phyloP scores from a whole-genome alignment of 345 rosid genomes.

The Hypericum perforatum region DNA sequence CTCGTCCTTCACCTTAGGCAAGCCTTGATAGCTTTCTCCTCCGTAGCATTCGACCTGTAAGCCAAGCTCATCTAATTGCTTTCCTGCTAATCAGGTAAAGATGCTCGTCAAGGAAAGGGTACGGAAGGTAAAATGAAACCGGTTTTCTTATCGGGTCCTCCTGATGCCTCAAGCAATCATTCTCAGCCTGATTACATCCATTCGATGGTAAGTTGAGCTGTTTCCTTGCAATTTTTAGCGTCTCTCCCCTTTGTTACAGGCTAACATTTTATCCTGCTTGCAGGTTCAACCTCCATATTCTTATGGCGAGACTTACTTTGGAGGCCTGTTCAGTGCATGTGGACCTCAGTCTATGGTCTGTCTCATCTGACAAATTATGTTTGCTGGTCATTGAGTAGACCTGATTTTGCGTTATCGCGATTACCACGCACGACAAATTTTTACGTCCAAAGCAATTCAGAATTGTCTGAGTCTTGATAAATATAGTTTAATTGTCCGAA shows the following conservation, averaged over 20 bases:
- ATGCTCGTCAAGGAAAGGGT: conserved; percentile 26
- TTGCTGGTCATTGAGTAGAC: not conserved
- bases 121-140: conserved; percentile 29
- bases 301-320: conserved; percentile 24
- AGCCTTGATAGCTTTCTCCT: not conserved
- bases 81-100: conserved; percentile 19
- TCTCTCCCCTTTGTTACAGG: conserved; percentile 4
- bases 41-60: not conserved
- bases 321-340: conserved; percentile 30
- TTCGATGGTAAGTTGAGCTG: conserved; percentile 20
- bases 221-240: not conserved
- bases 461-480: no score
- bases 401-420: no score
- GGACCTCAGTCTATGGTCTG: conserved; percentile 41
- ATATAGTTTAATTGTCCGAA: no score
- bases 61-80: not conserved
- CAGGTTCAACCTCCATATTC: conserved; percentile 25
- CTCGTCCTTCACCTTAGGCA: no score
- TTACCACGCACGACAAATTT: no score
- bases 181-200: conserved; percentile 18
- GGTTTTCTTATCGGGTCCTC: conserved; percentile 16
- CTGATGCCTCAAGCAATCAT: conserved; percentile 17
- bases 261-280: conserved; percentile 9
- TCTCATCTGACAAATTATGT: not conserved
- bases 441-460: no score